Evolutionary conservation across 306 rosid genomes (phyloP).

Genomic region (Cucumis melo): DNA sequence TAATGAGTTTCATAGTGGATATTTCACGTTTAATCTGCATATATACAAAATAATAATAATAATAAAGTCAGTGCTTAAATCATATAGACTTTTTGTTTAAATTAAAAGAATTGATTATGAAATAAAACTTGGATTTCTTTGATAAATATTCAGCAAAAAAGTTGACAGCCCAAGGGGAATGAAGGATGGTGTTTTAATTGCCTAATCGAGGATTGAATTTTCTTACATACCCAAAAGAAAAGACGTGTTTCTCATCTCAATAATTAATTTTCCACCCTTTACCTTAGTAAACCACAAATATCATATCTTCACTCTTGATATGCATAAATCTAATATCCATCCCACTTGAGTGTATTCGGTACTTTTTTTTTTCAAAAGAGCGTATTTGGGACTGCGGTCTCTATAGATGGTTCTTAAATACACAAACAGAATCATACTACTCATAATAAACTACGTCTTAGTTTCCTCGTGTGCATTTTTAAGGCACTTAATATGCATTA

Average conservation of each 20-base stretch:
- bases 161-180: not conserved
- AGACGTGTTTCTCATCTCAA: not conserved
- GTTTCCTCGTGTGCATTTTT: not conserved
- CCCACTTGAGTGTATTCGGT: too few species aligned
- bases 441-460: not conserved
- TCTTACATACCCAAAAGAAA: not conserved
- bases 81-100: not conserved
- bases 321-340: too few species aligned
- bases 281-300: too few species aligned
- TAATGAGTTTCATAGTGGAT: constrained; percentile 84
- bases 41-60: not conserved
- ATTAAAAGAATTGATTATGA: not conserved
- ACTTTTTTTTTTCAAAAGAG: not conserved
- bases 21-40: constrained; percentile 91
- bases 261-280: too few species aligned
- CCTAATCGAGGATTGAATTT: not conserved
- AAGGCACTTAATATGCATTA: not conserved
- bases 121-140: not conserved
- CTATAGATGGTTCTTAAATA: not conserved
- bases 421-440: not conserved
- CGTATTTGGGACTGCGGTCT: not conserved
- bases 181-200: not conserved
- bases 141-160: not conserved
- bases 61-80: not conserved
- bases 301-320: too few species aligned